A percentile compares a stretch with the other conserved stretches of the same genome.
These are phyloP conservation scores for Capronia coronata DNA, from an alignment of 2,329 filamentous ascomycete species.

Conservation along the genomic window DNA sequence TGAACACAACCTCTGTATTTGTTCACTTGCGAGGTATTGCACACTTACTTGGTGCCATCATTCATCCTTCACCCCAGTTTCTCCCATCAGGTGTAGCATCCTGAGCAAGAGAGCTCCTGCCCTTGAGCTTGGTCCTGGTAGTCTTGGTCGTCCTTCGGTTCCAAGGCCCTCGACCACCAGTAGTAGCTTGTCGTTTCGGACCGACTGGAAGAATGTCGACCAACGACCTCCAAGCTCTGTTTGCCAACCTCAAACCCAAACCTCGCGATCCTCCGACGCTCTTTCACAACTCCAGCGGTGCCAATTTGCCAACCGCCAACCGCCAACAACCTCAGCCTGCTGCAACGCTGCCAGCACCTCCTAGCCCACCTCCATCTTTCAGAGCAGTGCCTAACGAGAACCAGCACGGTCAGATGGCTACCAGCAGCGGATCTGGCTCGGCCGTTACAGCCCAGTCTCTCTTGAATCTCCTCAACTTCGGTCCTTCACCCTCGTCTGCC, in stretches of 20 bases:
- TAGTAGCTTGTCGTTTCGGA: constrained; percentile 13
- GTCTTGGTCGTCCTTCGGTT: constrained; percentile 1
- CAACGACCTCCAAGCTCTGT: constrained; percentile 43
- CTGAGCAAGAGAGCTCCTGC: constrained; percentile 4
- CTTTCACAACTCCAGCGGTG: constrained; percentile 28
- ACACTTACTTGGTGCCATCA: constrained; percentile 1
- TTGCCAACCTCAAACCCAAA: constrained; percentile 42
- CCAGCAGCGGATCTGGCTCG: constrained; percentile 6
- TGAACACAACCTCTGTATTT: background rate
- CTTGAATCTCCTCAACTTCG: constrained; percentile 61
- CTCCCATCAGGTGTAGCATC: constrained; percentile 24
- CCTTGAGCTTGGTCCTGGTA: background rate
- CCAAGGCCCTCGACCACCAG: background rate
- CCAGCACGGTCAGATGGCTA: constrained; percentile 3
- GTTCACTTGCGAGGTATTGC: background rate
- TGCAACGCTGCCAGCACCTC: constrained; percentile 13
- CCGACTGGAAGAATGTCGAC: constrained; percentile 39
- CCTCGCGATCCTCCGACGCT: constrained; percentile 29
- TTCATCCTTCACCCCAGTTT: constrained; percentile 15
- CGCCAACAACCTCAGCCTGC: constrained; percentile 9
- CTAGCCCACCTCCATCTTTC: constrained; percentile 12
- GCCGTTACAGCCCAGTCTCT: constrained; percentile 51
- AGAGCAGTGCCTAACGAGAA: constrained; percentile 6
- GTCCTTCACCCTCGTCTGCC: constrained; percentile 36
- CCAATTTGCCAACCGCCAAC: constrained; percentile 4